Base-by-base conservation (phyloP, 164 flowering plant genomes). In the Buxus sempervirens region DNA sequence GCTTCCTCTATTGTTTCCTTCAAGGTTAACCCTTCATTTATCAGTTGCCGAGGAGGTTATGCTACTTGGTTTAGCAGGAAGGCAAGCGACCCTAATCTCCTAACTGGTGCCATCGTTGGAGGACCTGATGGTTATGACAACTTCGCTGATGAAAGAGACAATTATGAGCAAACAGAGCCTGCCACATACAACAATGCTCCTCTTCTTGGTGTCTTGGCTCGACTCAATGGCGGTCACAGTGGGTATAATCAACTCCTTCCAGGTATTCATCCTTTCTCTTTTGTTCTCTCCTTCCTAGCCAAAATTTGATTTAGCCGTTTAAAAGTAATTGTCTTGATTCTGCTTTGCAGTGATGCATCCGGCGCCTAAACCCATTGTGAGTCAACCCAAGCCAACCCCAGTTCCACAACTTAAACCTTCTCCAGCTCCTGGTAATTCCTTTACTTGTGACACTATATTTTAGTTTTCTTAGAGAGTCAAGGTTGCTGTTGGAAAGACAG, bases 161-260 rank as follows among this genome's bases (percentile, higher is more conserved):
- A 94, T 54, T 94, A 86, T 32, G 89, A 90, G 78, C 98, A 94
- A 67, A 92, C 97, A 0, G 98, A 94, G 81, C 98, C 98, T 23
- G 96, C 98, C 41, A 94, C 97, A 16, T 94, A 94, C 75, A 94
- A 92, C 82, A 94, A 91, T 84, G 98, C 97, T 32, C 97, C 98
- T 24, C 84, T 94, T 69, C 64, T 94, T 21, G 98, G 98, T 15
- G 41, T 89, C 8, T 70, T 94, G 72, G 96, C 98, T 1, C 76
- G 98, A 12, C 79, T 94, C 21, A 74, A 72, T 45, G 82, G 79
- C 24, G 96, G 96, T 27, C 84, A 78, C 54, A 56, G 85, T 18
- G 85, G 90, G 5, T 85, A 83, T 38, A 88, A 83, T 73, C 96
- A 94, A 80, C 90, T 87, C 61, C 95, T 91, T 72, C 92, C 92